phyloP scores from a whole-genome alignment of 2,329 filamentous ascomycete species.

The Paraphaeosphaeria sporulosa region DNA sequence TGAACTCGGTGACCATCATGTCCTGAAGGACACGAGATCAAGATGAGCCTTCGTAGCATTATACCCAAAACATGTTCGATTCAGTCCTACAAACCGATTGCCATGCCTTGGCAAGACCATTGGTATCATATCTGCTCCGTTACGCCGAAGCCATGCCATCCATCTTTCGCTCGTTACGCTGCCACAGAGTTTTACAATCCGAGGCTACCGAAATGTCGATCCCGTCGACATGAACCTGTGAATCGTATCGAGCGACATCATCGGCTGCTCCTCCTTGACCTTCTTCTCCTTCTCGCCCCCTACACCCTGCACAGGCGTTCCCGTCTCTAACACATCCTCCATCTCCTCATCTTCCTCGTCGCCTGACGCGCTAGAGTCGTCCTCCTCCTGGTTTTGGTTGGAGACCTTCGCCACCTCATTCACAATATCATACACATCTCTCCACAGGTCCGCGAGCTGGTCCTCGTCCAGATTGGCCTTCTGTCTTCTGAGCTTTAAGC shows the following conservation, averaged over 20 bases:
- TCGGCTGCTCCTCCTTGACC: slow-evolving; percentile 23
- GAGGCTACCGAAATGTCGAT: slow-evolving; percentile 16
- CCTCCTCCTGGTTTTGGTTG: background rate
- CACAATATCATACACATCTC: slow-evolving; percentile 6
- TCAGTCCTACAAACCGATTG: background rate
- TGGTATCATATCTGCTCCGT: slow-evolving; percentile 11
- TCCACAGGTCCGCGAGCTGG: slow-evolving; percentile 17
- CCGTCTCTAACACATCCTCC: slow-evolving; percentile 14
- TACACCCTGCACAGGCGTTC: background rate
- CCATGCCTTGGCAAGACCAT: background rate
- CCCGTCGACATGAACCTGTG: slow-evolving; percentile 36
- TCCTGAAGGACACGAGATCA: background rate
- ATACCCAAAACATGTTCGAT: slow-evolving; percentile 1
- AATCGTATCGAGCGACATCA: slow-evolving; percentile 31
- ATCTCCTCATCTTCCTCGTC: slow-evolving; percentile 24
- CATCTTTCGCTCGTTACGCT: background rate
- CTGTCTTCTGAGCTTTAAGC: slow-evolving; percentile 21
- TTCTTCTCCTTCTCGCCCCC: slow-evolving; percentile 16
- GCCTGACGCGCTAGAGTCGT: background rate
- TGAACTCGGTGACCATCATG: slow-evolving; percentile 14
- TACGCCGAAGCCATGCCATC: slow-evolving; percentile 9
- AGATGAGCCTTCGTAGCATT: slow-evolving; percentile 1
- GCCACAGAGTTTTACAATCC: background rate
- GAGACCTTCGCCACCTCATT: slow-evolving; percentile 11
- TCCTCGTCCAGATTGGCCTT: slow-evolving; percentile 20